Evolutionary conservation across 2,329 filamentous ascomycete genomes (phyloP).

Genomic region (Ceratocystis diversiconidia): DNA sequence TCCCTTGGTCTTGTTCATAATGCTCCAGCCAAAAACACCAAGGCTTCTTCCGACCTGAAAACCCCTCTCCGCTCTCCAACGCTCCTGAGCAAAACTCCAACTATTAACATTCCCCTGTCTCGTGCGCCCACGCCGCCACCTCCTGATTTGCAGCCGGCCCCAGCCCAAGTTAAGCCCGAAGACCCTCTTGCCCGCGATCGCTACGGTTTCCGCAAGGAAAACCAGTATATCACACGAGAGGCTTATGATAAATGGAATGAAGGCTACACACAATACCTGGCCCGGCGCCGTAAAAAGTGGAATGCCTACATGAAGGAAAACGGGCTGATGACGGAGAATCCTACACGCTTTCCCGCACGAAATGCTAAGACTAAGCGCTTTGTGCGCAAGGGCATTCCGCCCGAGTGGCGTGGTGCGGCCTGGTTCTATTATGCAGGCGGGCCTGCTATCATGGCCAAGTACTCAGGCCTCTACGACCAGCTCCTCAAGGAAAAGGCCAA

Average conservation of each 20-base stretch:
- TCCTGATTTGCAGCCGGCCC: slow-evolving; percentile 22
- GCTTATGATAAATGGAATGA: slow-evolving; percentile 74
- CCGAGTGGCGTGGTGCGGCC: slow-evolving; percentile 84
- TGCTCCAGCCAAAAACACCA: neutral
- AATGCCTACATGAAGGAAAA: slow-evolving; percentile 60
- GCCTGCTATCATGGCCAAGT: slow-evolving; percentile 59
- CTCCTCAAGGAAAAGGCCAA: slow-evolving; percentile 52
- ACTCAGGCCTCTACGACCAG: slow-evolving; percentile 62
- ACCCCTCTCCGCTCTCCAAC: slow-evolving; percentile 16
- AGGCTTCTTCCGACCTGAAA: neutral
- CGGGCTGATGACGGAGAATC: slow-evolving; percentile 55
- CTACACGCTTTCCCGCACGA: slow-evolving; percentile 64
- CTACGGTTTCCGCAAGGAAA: slow-evolving; percentile 85
- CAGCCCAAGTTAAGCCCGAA: slow-evolving; percentile 29
- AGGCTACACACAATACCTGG: slow-evolving; percentile 60
- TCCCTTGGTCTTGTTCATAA: slow-evolving; percentile 26
- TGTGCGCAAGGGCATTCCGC: slow-evolving; percentile 82
- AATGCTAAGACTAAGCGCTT: slow-evolving; percentile 79
- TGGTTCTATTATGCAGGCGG: slow-evolving; percentile 97
- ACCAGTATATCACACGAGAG: slow-evolving; percentile 58
- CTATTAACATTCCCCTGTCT: slow-evolving; percentile 18
- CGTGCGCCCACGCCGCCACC: slow-evolving; percentile 18
- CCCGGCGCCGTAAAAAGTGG: slow-evolving; percentile 71
- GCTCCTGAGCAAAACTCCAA: slow-evolving; percentile 12
- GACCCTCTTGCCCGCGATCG: slow-evolving; percentile 51